Evolutionary conservation across 208 protist species (phyloP).

Genomic region (Balamuthia mandrillaris): DNA sequence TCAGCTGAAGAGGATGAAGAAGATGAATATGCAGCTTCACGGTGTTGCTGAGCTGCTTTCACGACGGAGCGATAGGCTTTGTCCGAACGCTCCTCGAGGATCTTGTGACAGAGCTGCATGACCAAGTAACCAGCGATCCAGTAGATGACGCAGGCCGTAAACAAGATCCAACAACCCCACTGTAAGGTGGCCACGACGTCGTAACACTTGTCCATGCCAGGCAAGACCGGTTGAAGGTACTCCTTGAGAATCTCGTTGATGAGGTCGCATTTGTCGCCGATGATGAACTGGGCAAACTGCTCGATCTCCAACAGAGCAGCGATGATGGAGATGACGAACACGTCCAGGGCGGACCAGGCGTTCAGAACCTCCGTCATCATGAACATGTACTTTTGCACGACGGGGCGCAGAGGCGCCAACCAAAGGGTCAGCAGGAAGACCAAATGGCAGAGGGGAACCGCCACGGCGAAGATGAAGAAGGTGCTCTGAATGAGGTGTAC

Average conservation of each 20-base stretch:
- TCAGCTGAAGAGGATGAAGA: too few species aligned
- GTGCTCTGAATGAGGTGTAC: conserved; percentile 52
- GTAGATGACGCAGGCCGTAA: conserved; percentile 45
- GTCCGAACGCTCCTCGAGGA: conserved; percentile 22
- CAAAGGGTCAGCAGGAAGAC: conserved; percentile 62
- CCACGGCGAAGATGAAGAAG: conserved; percentile 59
- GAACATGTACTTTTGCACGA: conserved; percentile 48
- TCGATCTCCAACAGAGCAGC: conserved; percentile 82
- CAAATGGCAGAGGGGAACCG: conserved; percentile 66
- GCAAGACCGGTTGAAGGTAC: conserved; percentile 23
- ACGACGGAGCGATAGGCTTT: too few species aligned
- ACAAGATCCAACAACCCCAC: conserved; percentile 49
- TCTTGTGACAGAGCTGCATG: conserved; percentile 37
- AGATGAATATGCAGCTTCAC: too few species aligned
- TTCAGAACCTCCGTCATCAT: conserved; percentile 68
- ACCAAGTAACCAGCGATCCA: conserved; percentile 30
- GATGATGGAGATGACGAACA: conserved; percentile 81
- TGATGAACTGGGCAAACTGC: conserved; percentile 84
- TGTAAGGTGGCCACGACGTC: conserved; percentile 51
- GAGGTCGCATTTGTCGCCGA: conserved; percentile 68
- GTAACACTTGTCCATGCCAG: conserved; percentile 50
- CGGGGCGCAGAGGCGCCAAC: conserved; percentile 59
- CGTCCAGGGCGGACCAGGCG: conserved; percentile 85
- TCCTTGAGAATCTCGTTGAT: conserved; percentile 63
- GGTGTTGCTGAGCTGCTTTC: too few species aligned